These are phyloP conservation scores for Zygoascus biomembranicola DNA, from an alignment of 805 yeast genomes.

Conservation along the genomic window DNA sequence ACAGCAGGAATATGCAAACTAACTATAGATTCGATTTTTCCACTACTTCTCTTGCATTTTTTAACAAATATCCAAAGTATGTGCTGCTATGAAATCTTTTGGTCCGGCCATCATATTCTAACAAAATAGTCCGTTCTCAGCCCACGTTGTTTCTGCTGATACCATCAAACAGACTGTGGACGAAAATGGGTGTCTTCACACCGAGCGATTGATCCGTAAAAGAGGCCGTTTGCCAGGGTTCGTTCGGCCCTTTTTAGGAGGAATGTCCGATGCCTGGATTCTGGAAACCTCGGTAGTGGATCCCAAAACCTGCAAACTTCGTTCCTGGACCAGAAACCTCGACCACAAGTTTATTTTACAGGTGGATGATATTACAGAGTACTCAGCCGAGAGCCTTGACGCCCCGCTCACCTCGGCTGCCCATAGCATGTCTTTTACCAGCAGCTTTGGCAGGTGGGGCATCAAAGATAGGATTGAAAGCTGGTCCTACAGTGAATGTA, in stretches of 20 bases:
- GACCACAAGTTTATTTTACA: conserved; percentile 74
- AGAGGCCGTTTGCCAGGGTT: conserved; percentile 75
- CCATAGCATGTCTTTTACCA: conserved; percentile 59
- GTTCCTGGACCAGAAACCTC: conserved; percentile 69
- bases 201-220: conserved; percentile 69
- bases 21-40: conserved; percentile 41
- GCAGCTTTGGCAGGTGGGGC: conserved; percentile 55
- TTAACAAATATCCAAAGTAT: conserved; percentile 53
- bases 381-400: conserved; percentile 25
- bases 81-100: conserved; percentile 1
- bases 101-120: not conserved
- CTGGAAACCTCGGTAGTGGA: conserved; percentile 72
- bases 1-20: not conserved
- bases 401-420: conserved; percentile 37
- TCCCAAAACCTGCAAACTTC: conserved; percentile 45
- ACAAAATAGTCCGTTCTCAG: conserved; percentile 60
- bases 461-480: conserved; percentile 68
- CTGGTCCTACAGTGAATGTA: conserved; percentile 69
- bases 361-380: conserved; percentile 69
- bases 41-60: conserved; percentile 69
- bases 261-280: conserved; percentile 66
- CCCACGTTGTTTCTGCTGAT: conserved; percentile 78
- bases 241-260: conserved; percentile 67
- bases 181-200: conserved; percentile 52
- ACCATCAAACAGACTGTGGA: conserved; percentile 58